phyloP scores from a whole-genome alignment of 352 stramenopile species.

The Phytophthora sp. region DNA sequence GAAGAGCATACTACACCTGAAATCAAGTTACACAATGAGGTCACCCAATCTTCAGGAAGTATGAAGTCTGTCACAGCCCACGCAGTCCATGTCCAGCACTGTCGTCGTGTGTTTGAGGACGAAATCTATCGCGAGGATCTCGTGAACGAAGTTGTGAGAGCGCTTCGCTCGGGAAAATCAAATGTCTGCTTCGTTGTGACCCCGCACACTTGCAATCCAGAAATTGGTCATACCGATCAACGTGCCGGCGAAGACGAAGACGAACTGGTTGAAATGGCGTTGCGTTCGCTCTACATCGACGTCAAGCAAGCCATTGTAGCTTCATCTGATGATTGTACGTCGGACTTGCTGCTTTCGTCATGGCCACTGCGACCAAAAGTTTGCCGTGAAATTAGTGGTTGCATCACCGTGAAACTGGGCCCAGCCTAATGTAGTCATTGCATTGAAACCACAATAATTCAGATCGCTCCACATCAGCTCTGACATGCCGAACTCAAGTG shows the following conservation, averaged over 20 bases:
- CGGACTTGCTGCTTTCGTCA: conserved; percentile 3
- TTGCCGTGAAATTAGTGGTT: conserved; percentile 34
- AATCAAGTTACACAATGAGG: background rate
- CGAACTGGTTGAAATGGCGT: conserved; percentile 43
- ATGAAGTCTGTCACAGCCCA: conserved; percentile 7
- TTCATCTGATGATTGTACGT: conserved; percentile 3
- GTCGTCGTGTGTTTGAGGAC: conserved; percentile 56
- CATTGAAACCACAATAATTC: too few species aligned
- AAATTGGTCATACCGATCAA: background rate
- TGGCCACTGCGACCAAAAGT: conserved; percentile 31
- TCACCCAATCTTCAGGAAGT: background rate
- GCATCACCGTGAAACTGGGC: conserved; percentile 33
- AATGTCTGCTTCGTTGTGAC: conserved; percentile 47
- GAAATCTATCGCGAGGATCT: conserved; percentile 52
- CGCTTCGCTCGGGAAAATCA: conserved; percentile 22
- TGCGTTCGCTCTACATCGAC: conserved; percentile 58
- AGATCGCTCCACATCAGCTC: too few species aligned
- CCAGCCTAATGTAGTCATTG: conserved; percentile 1
- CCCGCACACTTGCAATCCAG: background rate
- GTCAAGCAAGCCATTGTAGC: conserved; percentile 39
- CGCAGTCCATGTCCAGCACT: conserved; percentile 45
- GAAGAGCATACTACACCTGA: background rate
- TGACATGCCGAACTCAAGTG: too few species aligned
- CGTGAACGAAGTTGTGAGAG: conserved; percentile 37
- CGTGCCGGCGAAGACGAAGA: conserved; percentile 18